phyloP scores from a whole-genome alignment of 306 rosid species.

The Sesbania bispinosa region DNA sequence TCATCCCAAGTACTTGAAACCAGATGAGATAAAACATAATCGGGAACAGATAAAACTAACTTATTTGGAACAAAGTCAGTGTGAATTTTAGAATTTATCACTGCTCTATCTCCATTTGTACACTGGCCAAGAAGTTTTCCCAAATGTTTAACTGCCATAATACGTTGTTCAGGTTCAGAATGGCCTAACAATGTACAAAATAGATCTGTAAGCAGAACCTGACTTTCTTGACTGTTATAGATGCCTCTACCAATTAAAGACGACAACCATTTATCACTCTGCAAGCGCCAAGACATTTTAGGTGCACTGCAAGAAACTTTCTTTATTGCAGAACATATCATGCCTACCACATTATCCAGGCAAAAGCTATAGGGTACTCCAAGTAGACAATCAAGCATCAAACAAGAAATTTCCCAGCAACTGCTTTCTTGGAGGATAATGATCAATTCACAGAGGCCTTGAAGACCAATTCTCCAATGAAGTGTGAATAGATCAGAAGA shows the following conservation, averaged over 20 bases:
- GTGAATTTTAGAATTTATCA: conserved; percentile 36
- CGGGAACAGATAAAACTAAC: conserved; percentile 39
- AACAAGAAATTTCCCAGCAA: conserved; percentile 90
- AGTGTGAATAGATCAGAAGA: conserved; percentile 41
- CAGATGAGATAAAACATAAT: conserved; percentile 51
- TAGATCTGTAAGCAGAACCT: conserved; percentile 57
- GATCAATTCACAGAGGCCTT: conserved; percentile 60
- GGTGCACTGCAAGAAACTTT: conserved; percentile 68
- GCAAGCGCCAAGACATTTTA: conserved; percentile 77
- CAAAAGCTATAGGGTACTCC: conserved; percentile 48
- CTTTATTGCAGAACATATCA: conserved; percentile 66
- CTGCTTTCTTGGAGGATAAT: conserved; percentile 60
- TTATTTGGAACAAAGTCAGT: conserved; percentile 42
- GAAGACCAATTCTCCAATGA: conserved; percentile 64
- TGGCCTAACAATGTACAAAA: conserved; percentile 73
- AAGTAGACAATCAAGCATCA: conserved; percentile 75
- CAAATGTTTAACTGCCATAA: conserved; percentile 63
- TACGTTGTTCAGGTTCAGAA: conserved; percentile 92
- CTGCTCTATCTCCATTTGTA: conserved; percentile 38
- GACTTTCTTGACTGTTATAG: conserved; percentile 52
- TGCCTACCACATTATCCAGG: conserved; percentile 53
- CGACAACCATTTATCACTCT: conserved; percentile 72
- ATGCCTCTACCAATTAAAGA: conserved; percentile 56
- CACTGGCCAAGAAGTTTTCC: conserved; percentile 69
- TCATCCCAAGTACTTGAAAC: conserved; percentile 87